Base-by-base conservation (phyloP, 208 protist genomes). In the Trypanosoma platydactyli region DNA sequence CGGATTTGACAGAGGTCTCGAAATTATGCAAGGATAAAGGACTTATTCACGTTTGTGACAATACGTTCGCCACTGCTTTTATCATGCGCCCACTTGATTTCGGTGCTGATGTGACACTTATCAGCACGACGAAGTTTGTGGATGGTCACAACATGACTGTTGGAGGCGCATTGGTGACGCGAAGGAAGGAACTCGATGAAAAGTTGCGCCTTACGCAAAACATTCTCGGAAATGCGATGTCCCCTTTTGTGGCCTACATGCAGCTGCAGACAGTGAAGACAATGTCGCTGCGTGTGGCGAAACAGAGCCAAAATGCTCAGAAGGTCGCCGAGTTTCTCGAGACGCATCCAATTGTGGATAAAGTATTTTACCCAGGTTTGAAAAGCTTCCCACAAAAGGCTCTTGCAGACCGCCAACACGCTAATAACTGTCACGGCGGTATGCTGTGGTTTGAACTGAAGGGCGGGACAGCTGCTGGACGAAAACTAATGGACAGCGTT, bases 91-190 rank as follows among this genome's bases (percentile, higher is more conserved):
- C 97, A 51, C 84, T 99, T 25, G 86, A 98, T 64, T 80, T 93
- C 42, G 98, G 97, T 67, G 97, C 93, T n/a, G 97, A 99, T 64
- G 79, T 99, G 24, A 97, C 96, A 3, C 76, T 98, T 16, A 93
- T 98, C 76, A 98, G 92, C 63, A 95, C 97, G 20, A 99, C 96
- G 57, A 99, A 99, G 84, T 99, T 96, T 73, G 81, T 98, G 38
- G 97, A 98, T 67, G 97, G 98, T 60, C 97, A 99, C 76, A 92
- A 94, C 68, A 97, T 98, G 79, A 96, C 92, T 15, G 88, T 99
- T 59, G 90, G 89, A 52, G 98, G 98, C 30, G 84, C 92, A 33
- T 70, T 94, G 25, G 78, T 91, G 12, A 85, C 60, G 25, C 89
- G 88, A 48, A 60, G 59, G 66, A 90, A 96, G 63, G 90, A 92